Evolutionary conservation across 441 rosid species (phyloP), one percentile per base, ranked within the genome.

Genomic region (Erodium trifolium): DNA sequence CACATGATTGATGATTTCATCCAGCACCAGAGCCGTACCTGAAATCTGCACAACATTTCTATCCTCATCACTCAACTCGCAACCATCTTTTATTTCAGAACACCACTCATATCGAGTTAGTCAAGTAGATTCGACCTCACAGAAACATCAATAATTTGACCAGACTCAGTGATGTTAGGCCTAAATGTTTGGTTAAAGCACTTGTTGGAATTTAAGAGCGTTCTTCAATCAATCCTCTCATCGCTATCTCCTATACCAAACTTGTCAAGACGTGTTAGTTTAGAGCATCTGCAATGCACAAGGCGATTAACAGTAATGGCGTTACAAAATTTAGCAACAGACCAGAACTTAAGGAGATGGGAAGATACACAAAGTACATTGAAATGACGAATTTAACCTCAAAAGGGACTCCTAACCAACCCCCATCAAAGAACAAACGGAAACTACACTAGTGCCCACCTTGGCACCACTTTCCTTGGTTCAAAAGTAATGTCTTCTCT

Each of bases 1-100:
- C 45, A 91, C 97, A 55, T 91, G 97, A 75, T 86, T 91, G 74
- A 91, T 91, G 70, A 91, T 91, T 76, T 91, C 93, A 80, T 89
- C 97, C 70, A 91, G 79, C 73, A 91, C 96, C 74, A 85, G 77
- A 23, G 97, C 97, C 55, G 96, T 91, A 63, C 97, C 96, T 53
- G 93, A 85, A 62, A 91, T 91, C 97, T 91, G 88, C 88, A 81
- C 23, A 75, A 68, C 60, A 81, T 67, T 68, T 75, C 41, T 2
- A 55, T 60, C 41, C 68, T 14, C 17, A 13, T 17, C 7, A 23
- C 27, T 23, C 1, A 23, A 23, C 27, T 23, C 27, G 27, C 2
- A 23, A 2, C 27, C 27, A 23, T 23, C 27, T 23, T n/a, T n/a
- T 23, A 66, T 63, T 57, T 39, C 5, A 19, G 63, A 68, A 65